phyloP scores from a whole-genome alignment of 495 filamentous ascomycete genomes.

The Talaromyces trachyspermus region DNA sequence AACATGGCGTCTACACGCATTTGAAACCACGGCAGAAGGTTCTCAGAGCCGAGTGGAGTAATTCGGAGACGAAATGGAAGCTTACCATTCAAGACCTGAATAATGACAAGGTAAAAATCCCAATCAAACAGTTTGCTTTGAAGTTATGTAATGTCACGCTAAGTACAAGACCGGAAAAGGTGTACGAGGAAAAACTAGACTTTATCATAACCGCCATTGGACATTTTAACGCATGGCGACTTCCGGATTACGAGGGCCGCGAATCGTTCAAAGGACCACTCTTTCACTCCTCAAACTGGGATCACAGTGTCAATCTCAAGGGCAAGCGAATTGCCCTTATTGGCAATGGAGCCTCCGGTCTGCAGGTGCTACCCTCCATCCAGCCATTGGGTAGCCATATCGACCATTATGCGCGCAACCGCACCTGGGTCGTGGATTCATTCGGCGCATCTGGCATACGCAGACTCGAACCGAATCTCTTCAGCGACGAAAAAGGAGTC shows the following conservation, averaged over 20 bases:
- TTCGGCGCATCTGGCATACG: constrained; percentile 32
- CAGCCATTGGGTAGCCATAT: constrained; percentile 50
- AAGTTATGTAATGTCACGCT: no score
- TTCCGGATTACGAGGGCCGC: constrained; percentile 46
- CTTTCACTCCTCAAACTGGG: constrained; percentile 50
- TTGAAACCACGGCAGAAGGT: constrained; percentile 44
- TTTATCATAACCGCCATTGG: constrained; percentile 54
- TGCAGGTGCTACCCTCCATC: constrained; percentile 49
- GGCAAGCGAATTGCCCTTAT: constrained; percentile 55
- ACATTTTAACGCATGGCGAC: constrained; percentile 47
- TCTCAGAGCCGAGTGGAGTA: constrained; percentile 47
- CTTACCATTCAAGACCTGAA: constrained; percentile 33
- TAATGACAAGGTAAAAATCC: constrained; percentile 21
- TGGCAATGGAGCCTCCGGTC: constrained; percentile 51
- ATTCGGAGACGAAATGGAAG: constrained; percentile 43
- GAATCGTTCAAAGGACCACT: constrained; percentile 39
- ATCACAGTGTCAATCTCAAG: constrained; percentile 36
- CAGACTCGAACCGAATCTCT: constrained; percentile 39
- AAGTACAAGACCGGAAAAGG: no score
- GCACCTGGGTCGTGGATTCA: constrained; percentile 62
- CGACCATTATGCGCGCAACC: constrained; percentile 59
- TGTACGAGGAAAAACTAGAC: constrained; percentile 48
- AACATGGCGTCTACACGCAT: constrained; percentile 54
- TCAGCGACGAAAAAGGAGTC: constrained; percentile 42
- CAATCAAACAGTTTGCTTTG: background rate